Evolutionary conservation across 2,329 filamentous ascomycete genomes (phyloP), one percentile per base, ranked within the genome.

Genomic region (Lachnellula willkommii): DNA sequence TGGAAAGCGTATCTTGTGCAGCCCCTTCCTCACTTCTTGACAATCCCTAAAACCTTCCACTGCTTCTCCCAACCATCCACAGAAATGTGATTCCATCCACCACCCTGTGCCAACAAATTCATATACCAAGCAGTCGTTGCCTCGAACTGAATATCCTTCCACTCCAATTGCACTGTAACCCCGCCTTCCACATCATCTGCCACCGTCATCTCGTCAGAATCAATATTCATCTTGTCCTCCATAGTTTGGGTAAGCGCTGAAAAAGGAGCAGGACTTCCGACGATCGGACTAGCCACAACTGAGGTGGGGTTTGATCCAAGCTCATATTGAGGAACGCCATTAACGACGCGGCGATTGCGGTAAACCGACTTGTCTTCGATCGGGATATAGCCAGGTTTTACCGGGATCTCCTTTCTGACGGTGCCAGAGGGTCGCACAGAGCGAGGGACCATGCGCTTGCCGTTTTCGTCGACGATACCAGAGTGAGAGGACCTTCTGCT

Each of bases 331-430:
- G 36, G 22, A 14, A 36, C 24, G 20, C 37, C 43, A 14, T 53
- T 26, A 12, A 45, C 17, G 8, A 35, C 32, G 6, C 24, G 17
- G 17, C 88, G 85, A 73, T 93, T 95, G 75, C 90, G 93, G 80
- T 96, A 96, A 47, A 94, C 77, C 68, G 95, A 89, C 61, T 96
- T 86, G 72, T 97, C 93, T 74, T 97, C 93, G 0, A 90, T 89
- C 1, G 93, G 93, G 17, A 85, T 83, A 73, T 95, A 97, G 56
- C 93, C 93, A 0, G 92, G 92, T 32, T 89, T 85, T 60, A 97
- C 89, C 67, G 88, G 87, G 69, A 96, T 96, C 66, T 95, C 91
- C 67, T 88, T 92, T 54, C 93, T 83, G 5, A 88, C 88, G 54
- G 87, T 89, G 56, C 92, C 93, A 69, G 96, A 91, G 28, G 91